phyloP scores from a whole-genome alignment of 116 monocot species.

The Cymodocea nodosa region DNA sequence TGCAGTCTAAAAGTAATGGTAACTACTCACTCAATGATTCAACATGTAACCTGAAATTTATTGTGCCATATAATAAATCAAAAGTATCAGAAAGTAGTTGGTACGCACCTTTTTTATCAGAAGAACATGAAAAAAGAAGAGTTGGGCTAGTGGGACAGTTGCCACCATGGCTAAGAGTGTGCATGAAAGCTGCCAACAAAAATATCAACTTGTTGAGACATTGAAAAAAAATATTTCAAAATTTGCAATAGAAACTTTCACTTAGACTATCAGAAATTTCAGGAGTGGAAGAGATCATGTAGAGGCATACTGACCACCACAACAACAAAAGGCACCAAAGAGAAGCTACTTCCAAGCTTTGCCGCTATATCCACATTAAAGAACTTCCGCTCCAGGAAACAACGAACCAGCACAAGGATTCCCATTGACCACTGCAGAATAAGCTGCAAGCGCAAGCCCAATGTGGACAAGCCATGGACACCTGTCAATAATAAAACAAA shows the following conservation, averaged over 20 bases:
- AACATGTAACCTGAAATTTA: too few species aligned
- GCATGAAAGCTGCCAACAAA: conserved; percentile 50
- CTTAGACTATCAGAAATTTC: neutral
- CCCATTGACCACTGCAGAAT: conserved; percentile 80
- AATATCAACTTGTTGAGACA: neutral
- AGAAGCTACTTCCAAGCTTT: conserved; percentile 98
- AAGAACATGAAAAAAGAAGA: conserved; percentile 95
- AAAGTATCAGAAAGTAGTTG: neutral
- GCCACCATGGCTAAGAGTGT: conserved; percentile 81
- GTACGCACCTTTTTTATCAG: conserved; percentile 63
- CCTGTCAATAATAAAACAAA: conserved; percentile 75
- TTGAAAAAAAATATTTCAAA: neutral
- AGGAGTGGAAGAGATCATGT: neutral
- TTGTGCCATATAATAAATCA: too few species aligned
- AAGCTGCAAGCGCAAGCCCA: conserved; percentile 83
- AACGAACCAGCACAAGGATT: conserved; percentile 64
- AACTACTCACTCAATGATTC: too few species aligned
- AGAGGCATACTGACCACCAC: conserved; percentile 59
- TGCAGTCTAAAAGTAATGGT: too few species aligned
- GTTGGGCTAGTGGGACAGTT: conserved; percentile 81
- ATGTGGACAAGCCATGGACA: conserved; percentile 45
- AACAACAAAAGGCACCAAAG: conserved; percentile 61
- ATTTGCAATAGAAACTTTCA: neutral
- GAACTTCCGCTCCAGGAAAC: conserved; percentile 54
- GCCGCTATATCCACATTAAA: conserved; percentile 54